Conservation (phyloP, 371 early-diverging fungal species). For the Paraphysoderma sedebokerense region DNA sequence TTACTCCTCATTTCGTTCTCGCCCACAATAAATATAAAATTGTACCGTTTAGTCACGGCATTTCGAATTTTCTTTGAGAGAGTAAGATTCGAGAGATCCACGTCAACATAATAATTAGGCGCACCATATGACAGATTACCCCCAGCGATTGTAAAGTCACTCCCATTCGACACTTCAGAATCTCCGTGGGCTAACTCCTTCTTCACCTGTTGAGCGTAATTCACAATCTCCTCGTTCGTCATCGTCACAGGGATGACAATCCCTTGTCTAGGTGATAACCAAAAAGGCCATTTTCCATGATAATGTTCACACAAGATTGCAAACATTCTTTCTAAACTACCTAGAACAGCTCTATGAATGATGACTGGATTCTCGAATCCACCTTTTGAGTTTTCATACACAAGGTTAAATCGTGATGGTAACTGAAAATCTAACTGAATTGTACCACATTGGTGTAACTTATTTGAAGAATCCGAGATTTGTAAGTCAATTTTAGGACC, state of each 20-base stretch:
- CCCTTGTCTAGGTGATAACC: conserved; percentile 95
- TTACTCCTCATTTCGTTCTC: neutral
- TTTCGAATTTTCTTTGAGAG: conserved; percentile 91
- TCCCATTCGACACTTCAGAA: neutral
- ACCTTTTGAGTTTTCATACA: conserved; percentile 36
- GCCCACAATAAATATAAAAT: neutral
- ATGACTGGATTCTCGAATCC: conserved; percentile 83
- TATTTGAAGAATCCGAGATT: conserved; percentile 81
- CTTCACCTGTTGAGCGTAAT: conserved; percentile 12
- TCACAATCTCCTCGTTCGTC: conserved; percentile 3
- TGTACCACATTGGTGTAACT: conserved; percentile 96
- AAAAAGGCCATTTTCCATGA: conserved; percentile 96
- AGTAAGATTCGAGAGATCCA: conserved; percentile 68
- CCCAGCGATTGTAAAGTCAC: neutral
- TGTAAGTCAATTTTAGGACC: conserved; percentile 99
- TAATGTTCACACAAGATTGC: conserved; percentile 95
- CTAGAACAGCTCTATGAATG: conserved; percentile 98
- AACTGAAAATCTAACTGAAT: conserved; percentile 98
- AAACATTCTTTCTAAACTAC: conserved; percentile 95
- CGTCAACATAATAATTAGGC: conserved; percentile 32
- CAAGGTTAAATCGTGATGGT: conserved; percentile 80
- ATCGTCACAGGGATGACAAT: conserved; percentile 56
- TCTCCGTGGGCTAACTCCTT: neutral
- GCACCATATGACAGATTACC: neutral
- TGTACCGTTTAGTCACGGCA: conserved; percentile 12